Base-by-base conservation (phyloP, 441 rosid genomes). In the Gossypium laxum region DNA sequence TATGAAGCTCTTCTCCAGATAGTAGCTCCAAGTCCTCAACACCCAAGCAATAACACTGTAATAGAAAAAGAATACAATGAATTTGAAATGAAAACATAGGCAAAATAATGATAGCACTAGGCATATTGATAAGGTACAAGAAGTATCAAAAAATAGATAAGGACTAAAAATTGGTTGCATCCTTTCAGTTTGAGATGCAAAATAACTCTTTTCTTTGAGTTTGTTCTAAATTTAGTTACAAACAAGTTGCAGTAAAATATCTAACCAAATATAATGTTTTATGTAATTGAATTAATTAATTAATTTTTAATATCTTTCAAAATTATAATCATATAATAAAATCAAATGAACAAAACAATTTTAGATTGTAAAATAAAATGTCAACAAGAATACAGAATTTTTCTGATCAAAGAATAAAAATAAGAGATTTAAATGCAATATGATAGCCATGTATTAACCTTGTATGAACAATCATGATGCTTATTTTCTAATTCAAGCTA, bases 1-100 rank as follows among this genome's bases (percentile, higher is more conserved):
- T 77, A 72, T 92, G 99, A 76, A 94, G 97, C 86, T 92, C 99
- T 79, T 89, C 94, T 69, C 86, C 96, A 69, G 99, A 90, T 19
- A 84, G 89, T 77, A 81, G 79, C 76, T 86, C 93, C 83, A 94
- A 81, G 81, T 88, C 93, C 74, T 88, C 89, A 10, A 94, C 93
- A 2, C 99, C 99, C 86, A 92, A 81, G 72, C 82, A 83, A 67
- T 86, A 87, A 86, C 97, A 92, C 99, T 90, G 71, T 72, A 63
- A 72, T 74, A 78, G 43, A 50, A 71, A 69, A 79, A 69, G 61
- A 80, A 34, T 17, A 59, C 54, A 58, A 62, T 3, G 28, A 70
- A 17, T 43, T 56, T 41, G 47, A 62, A 64, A 63, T 55, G 30
- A 10, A 21, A 72, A 67, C 54, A 47, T 22, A 50, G 6, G 58